These are phyloP conservation scores for Cercospora zeae-maydis DNA, from an alignment of 2,329 filamentous ascomycete genomes.

Conservation along the genomic window DNA sequence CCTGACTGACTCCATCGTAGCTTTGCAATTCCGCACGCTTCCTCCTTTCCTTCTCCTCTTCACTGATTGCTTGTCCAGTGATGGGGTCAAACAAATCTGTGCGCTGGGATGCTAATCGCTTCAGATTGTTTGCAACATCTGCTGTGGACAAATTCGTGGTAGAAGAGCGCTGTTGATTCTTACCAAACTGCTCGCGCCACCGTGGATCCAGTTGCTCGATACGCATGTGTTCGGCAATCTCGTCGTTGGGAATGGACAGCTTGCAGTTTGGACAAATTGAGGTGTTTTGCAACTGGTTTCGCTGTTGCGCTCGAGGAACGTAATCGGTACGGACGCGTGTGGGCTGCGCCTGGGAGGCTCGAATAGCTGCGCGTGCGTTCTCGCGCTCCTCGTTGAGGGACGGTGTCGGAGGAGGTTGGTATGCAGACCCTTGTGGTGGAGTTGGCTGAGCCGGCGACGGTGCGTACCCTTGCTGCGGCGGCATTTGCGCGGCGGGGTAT, in stretches of 20 bases:
- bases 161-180: constrained; percentile 76
- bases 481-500: constrained; percentile 29
- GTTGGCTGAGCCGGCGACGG: constrained; percentile 26
- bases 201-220: constrained; percentile 91
- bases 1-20: constrained; percentile 54
- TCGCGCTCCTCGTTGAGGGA: constrained; percentile 43
- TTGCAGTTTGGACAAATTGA: constrained; percentile 90
- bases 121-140: constrained; percentile 90
- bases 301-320: constrained; percentile 73
- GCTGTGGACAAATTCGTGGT: constrained; percentile 81
- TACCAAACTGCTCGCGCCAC: constrained; percentile 94
- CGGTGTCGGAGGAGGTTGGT: constrained; percentile 25
- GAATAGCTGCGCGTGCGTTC: constrained; percentile 67
- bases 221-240: constrained; percentile 88
- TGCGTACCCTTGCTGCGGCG: constrained; percentile 26
- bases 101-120: constrained; percentile 85
- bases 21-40: constrained; percentile 68
- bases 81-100: constrained; percentile 79
- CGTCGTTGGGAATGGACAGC: constrained; percentile 79
- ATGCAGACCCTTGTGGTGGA: constrained; percentile 33
- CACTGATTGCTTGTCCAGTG: constrained; percentile 65
- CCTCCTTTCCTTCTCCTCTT: constrained; percentile 50
- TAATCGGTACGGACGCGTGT: constrained; percentile 89
- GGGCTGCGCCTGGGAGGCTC: constrained; percentile 54
- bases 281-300: constrained; percentile 49